These are phyloP conservation scores for Amorphotheca resinae DNA, from an alignment of 495 filamentous ascomycete genomes.

Conservation along the genomic window DNA sequence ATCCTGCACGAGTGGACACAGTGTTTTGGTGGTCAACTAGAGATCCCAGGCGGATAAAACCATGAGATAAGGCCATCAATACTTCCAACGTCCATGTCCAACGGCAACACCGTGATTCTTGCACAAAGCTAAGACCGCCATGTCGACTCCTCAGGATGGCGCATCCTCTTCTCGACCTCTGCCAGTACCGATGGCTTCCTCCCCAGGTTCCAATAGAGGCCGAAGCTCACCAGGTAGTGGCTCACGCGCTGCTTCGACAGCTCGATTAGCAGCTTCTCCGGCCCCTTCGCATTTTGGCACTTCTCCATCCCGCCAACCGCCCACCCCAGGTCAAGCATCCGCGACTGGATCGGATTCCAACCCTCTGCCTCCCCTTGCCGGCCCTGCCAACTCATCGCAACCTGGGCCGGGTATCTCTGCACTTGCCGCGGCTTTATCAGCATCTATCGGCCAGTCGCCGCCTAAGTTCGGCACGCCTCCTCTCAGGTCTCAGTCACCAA, in stretches of 20 bases:
- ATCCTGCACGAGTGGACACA: no score
- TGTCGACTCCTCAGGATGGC: constrained; percentile 25
- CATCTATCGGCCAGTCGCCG: constrained; percentile 46
- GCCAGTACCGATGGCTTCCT: constrained; percentile 30
- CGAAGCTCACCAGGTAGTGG: constrained; percentile 31
- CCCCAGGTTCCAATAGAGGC: constrained; percentile 33
- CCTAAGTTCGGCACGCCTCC: constrained; percentile 49
- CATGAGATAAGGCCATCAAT: neutral
- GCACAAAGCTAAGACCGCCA: constrained; percentile 8
- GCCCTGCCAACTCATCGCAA: constrained; percentile 34
- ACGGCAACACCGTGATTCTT: neutral
- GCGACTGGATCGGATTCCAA: constrained; percentile 21
- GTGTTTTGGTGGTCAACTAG: no score
- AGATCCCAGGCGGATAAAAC: neutral
- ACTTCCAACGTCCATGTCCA: neutral
- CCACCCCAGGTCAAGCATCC: constrained; percentile 22
- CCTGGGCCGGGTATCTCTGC: constrained; percentile 63
- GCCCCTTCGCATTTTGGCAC: constrained; percentile 40
- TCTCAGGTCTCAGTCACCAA: constrained; percentile 43
- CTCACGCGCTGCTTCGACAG: constrained; percentile 53
- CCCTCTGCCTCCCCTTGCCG: constrained; percentile 37
- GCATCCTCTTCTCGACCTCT: constrained; percentile 26
- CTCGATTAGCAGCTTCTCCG: constrained; percentile 61
- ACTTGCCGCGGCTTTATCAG: constrained; percentile 61
- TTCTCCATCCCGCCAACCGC: constrained; percentile 36